phyloP scores from a whole-genome alignment of 2,329 filamentous ascomycete species.

The Plectosphaerella sp. region DNA sequence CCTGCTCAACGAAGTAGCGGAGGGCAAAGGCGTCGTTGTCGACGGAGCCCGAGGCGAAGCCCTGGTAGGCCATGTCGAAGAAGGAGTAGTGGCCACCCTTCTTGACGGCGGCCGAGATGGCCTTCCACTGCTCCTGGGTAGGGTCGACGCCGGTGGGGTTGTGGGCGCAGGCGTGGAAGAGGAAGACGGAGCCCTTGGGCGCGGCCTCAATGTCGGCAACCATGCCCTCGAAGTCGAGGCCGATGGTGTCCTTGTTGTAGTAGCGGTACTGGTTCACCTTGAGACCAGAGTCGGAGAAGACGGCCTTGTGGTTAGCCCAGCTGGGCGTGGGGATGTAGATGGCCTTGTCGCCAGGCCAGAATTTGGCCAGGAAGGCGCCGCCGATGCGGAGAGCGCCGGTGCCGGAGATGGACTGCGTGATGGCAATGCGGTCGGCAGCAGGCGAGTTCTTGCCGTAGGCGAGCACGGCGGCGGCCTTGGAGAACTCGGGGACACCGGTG shows the following conservation, averaged over 20 bases:
- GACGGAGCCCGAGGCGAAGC: constrained; percentile 89
- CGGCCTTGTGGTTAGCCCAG: constrained; percentile 97
- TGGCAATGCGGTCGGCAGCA: constrained; percentile 74
- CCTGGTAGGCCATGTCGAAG: constrained; percentile 99
- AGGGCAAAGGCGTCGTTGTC: constrained; percentile 91
- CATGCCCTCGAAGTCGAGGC: constrained; percentile 94
- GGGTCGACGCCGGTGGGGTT: constrained; percentile 97
- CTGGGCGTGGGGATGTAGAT: constrained; percentile 95
- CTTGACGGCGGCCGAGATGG: constrained; percentile 86
- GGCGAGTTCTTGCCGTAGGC: constrained; percentile 82
- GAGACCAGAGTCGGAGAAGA: constrained; percentile 91
- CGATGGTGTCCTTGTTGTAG: constrained; percentile 99
- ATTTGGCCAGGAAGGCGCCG: constrained; percentile 85
- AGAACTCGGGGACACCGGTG: constrained; percentile 92
- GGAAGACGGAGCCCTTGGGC: constrained; percentile 79
- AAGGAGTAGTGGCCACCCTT: constrained; percentile 85
- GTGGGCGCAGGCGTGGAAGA: constrained; percentile 96
- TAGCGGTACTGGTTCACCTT: constrained; percentile 94
- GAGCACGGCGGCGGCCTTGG: constrained; percentile 82
- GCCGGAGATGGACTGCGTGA: constrained; percentile 97
- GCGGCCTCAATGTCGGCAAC: constrained; percentile 85
- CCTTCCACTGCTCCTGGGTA: constrained; percentile 83
- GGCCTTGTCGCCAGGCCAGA: constrained; percentile 87
- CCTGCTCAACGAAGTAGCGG: constrained; percentile 87
- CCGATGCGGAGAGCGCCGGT: constrained; percentile 94